Evolutionary conservation across 2,329 filamentous ascomycete genomes (phyloP).

Genomic region (Talaromyces sp.): DNA sequence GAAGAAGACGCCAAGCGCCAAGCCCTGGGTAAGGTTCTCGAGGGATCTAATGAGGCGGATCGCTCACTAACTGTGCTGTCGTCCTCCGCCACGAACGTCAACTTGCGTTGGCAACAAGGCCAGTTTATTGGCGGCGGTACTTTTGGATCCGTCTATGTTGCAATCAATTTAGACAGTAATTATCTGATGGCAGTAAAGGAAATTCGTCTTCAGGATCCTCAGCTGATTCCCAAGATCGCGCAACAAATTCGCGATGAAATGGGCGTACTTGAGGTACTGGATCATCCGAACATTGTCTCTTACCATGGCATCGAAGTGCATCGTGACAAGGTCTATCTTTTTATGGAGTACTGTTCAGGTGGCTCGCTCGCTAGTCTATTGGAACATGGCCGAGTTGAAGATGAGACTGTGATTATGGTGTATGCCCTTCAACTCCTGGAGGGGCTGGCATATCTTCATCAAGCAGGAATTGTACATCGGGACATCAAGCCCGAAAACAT

Average conservation of each 20-base stretch:
- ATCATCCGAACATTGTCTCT: slow-evolving; percentile 96
- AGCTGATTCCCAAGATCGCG: slow-evolving; percentile 91
- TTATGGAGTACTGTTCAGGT: slow-evolving; percentile 99
- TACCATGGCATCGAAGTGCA: slow-evolving; percentile 99
- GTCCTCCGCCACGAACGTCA: slow-evolving; percentile 91
- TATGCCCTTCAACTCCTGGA: slow-evolving; percentile 93
- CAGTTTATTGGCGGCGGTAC: slow-evolving; percentile 96
- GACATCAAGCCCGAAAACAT: slow-evolving; percentile 99
- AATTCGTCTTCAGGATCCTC: slow-evolving; percentile 93
- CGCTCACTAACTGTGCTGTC: slow-evolving; percentile 91
- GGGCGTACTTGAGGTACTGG: slow-evolving; percentile 90
- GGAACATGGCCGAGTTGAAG: slow-evolving; percentile 95
- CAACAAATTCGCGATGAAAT: slow-evolving; percentile 96
- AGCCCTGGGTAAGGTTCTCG: slow-evolving; percentile 84
- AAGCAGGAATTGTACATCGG: slow-evolving; percentile 87
- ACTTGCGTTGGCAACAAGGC: slow-evolving; percentile 97
- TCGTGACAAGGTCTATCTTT: slow-evolving; percentile 98
- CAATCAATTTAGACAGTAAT: slow-evolving; percentile 94
- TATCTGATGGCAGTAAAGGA: slow-evolving; percentile 99
- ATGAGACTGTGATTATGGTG: slow-evolving; percentile 96
- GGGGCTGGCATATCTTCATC: slow-evolving; percentile 89
- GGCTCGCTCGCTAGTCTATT: slow-evolving; percentile 86
- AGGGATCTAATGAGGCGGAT: slow-evolving; percentile 94
- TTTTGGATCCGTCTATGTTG: slow-evolving; percentile 95
- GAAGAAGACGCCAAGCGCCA: slow-evolving; percentile 83